These are phyloP conservation scores for Kwoniella dejecticola DNA, from an alignment of 768 basidiomycete genomes.

Conservation along the genomic window DNA sequence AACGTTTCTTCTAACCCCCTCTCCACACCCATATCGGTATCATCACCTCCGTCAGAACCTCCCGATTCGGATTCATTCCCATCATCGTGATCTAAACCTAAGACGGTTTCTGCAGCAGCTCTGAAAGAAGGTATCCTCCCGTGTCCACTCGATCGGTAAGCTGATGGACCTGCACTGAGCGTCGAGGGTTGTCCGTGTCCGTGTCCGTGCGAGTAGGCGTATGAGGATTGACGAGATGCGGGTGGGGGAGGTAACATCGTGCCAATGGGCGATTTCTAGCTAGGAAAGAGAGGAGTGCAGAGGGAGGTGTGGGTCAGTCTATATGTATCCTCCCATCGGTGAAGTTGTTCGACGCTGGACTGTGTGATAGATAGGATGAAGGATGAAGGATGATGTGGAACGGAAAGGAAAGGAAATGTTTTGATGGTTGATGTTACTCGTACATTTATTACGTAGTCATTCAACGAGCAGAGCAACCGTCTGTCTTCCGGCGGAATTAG, in stretches of 20 bases:
- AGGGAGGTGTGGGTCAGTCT: too few relatives aligned
- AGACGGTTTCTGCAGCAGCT: constrained; percentile 13
- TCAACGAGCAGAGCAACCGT: too few relatives aligned
- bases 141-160: neutral
- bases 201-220: constrained; percentile 20
- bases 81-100: constrained; percentile 21
- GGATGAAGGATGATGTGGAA: neutral
- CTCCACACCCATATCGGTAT: constrained; percentile 15
- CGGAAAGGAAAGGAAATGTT: neutral
- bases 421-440: neutral
- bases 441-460: too few relatives aligned
- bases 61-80: constrained; percentile 6
- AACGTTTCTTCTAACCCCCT: constrained; percentile 51
- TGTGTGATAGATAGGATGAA: too few relatives aligned
- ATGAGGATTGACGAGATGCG: constrained; percentile 29
- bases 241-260: constrained; percentile 36
- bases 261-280: too few relatives aligned
- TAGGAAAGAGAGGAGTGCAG: too few relatives aligned
- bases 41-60: constrained; percentile 1
- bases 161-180: constrained; percentile 1
- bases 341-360: too few relatives aligned
- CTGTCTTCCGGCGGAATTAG: too few relatives aligned
- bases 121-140: constrained; percentile 19
- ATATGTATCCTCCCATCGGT: too few relatives aligned
- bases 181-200: constrained; percentile 6